phyloP scores from a whole-genome alignment of 202 grass and related monocot genomes.

The Carex arenaria region DNA sequence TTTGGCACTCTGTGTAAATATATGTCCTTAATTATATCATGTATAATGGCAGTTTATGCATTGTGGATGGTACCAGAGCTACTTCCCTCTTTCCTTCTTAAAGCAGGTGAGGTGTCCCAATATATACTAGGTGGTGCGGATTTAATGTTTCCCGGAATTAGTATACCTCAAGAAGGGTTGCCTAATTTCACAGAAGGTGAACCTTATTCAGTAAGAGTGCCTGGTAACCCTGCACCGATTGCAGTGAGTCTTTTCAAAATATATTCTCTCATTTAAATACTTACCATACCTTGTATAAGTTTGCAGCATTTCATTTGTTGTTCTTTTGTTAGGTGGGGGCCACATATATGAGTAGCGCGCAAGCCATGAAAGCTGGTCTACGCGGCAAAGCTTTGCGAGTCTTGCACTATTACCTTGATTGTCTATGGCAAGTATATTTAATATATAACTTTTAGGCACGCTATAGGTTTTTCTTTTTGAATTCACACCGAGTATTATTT shows the following conservation, averaged over 20 bases:
- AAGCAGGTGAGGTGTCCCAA: constrained; percentile 80
- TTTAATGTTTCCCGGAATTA: constrained; percentile 98
- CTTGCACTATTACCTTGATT: constrained; percentile 75
- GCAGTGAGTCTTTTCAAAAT: constrained; percentile 52
- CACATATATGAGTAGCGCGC: constrained; percentile 65
- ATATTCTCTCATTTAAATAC: not conserved
- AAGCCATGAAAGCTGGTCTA: constrained; percentile 72
- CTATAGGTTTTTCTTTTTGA: not conserved
- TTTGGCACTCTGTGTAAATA: constrained; percentile 9
- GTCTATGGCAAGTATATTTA: constrained; percentile 66
- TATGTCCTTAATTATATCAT: constrained; percentile 19
- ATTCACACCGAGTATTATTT: not conserved
- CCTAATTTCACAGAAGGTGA: constrained; percentile 79
- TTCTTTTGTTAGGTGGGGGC: constrained; percentile 51
- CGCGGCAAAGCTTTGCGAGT: constrained; percentile 86
- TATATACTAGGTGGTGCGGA: constrained; percentile 79
- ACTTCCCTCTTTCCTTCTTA: constrained; percentile 88
- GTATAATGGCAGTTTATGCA: constrained; percentile 69
- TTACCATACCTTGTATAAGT: not conserved
- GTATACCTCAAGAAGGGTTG: constrained; percentile 66
- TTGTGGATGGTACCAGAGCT: constrained; percentile 82
- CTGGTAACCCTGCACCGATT: constrained; percentile 80
- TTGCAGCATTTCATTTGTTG: constrained; percentile 2
- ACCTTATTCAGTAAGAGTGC: constrained; percentile 89
- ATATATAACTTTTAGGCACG: not conserved